Evolutionary conservation across 2,329 filamentous ascomycete genomes (phyloP), one percentile per base, ranked within the genome.

Genomic region (Fusarium robinianum): DNA sequence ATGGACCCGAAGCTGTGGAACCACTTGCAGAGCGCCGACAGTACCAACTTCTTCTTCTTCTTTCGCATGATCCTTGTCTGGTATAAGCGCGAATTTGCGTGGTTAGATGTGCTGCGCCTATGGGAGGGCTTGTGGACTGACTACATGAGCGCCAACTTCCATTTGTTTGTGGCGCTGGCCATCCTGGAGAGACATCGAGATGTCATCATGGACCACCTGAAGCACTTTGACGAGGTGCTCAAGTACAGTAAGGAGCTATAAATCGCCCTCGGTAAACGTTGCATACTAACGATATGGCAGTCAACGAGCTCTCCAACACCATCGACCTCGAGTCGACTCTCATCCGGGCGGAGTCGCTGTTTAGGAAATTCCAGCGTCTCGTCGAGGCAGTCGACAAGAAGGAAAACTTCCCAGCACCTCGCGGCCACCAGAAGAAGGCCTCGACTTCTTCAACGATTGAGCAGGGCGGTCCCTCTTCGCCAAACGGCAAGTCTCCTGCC

Each of bases 41-140:
- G 88, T 62, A 99, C 94, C 16, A 99, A 99, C 67, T 99, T 99
- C 70, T 99, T 99, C 72, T 99, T 99, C 75, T 97, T 99, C 76
- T 99, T 97, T 81, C 88, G 94, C 48, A 97, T 97, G 94, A 77
- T 99, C 22, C 77, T 99, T 2, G 94, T 99, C 8, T 99, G 94
- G 94, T 99, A 94, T 70, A 99, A 99, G 75, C 86, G 94, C 33
- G 94, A 99, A 69, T 99, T 99, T 61, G 80, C 83, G 56, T 99
- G 92, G 89, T 67, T 79, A 33, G 90, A 97, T 62, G 83, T 96
- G 8, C 73, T 97, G 22, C 81, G 88, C 12, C 73, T 99, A 4
- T 99, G 94, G 94, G 94, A 99, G 68, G 78, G 81, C 0, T 72
- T 97, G 3, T 99, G 95, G 94, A 97, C 94, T 2, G 94, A 99